Base-by-base conservation (phyloP, 2,329 filamentous ascomycete genomes). In the Xylaria sp. region DNA sequence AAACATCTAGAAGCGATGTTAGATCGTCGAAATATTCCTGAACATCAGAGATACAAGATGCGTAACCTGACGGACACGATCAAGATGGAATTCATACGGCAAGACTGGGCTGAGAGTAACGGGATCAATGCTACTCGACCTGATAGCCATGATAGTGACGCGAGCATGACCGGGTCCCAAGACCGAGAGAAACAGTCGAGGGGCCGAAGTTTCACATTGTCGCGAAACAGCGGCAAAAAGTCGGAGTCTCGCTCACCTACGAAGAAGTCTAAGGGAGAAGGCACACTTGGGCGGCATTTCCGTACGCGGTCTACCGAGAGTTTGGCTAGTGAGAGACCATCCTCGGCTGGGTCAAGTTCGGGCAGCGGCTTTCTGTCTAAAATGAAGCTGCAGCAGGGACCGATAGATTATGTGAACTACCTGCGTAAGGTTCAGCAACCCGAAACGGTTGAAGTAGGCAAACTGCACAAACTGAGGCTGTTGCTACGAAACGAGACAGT, bases 21-120 rank as follows among this genome's bases (percentile, higher is more conserved):
- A 76, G 92, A 97, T 74, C 88, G 93, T 17, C 86, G 94, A 66
- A 97, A 98, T 71, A 96, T 98, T 56, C 93, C 94, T 3, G 91
- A 96, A 72, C 91, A 97, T 66, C 93, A 97, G 82, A 85, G 94
- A 57, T 92, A 94, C 76, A 96, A 96, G 79, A 97, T 99, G 93
- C 87, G 94, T 46, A 93, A 89, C 58, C 81, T 99, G 62, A 92
- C 91, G 65, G 85, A 92, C 67, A 90, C 91, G 35, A 93, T 98
- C 80, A 99, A 99, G 78, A 91, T 93, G 73, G 93, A 98, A 73
- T 96, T 99, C 71, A 93, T 98, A 70, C 89, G 90, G 54, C 93
- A 96, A 74, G 91, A 97, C 74, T 92, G 91, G 82, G 87, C 86
- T 6, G 90, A 90, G 74, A 88, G 83, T 76, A 80, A 81, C 74